phyloP scores from a whole-genome alignment of 441 rosid species.

The Croton setiger region DNA sequence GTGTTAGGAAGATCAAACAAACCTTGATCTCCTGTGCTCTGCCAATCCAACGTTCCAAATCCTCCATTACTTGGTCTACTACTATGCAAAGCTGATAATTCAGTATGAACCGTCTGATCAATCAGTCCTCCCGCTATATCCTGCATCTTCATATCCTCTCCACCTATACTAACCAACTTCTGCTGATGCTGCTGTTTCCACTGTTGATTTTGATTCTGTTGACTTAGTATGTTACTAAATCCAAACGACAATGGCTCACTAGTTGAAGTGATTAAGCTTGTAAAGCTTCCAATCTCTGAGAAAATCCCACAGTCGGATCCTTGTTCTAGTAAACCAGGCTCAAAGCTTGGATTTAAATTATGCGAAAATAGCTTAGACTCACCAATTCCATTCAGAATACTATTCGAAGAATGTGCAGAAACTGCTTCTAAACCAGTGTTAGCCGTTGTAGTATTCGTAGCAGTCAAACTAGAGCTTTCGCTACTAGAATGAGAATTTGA shows the following conservation, averaged over 20 bases:
- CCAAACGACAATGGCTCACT: constrained; percentile 48
- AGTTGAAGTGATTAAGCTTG: constrained; percentile 42
- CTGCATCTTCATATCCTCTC: constrained; percentile 25
- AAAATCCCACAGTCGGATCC: constrained; percentile 55
- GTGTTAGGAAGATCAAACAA: constrained; percentile 59
- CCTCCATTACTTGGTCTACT: constrained; percentile 38
- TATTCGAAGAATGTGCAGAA: constrained; percentile 38
- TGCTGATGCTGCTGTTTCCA: constrained; percentile 23
- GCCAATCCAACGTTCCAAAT: constrained; percentile 80
- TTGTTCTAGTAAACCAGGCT: constrained; percentile 50
- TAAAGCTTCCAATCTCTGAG: constrained; percentile 67
- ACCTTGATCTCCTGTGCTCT: constrained; percentile 48
- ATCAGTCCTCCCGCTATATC: constrained; percentile 33
- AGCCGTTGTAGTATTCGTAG: constrained; percentile 30
- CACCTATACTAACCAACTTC: constrained; percentile 19
- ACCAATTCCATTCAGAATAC: constrained; percentile 22
- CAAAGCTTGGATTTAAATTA: constrained; percentile 34
- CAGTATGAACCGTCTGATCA: constrained; percentile 46
- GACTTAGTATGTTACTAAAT: constrained; percentile 33
- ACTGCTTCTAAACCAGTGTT: constrained; percentile 36
- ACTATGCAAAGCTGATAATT: constrained; percentile 29
- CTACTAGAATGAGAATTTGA: constrained; percentile 68
- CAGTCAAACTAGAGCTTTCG: constrained; percentile 85
- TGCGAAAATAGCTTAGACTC: constrained; percentile 30
- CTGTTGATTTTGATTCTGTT: constrained; percentile 24